Conservation (phyloP, 768 basidiomycete genomes). For the Podaxis sp. region DNA sequence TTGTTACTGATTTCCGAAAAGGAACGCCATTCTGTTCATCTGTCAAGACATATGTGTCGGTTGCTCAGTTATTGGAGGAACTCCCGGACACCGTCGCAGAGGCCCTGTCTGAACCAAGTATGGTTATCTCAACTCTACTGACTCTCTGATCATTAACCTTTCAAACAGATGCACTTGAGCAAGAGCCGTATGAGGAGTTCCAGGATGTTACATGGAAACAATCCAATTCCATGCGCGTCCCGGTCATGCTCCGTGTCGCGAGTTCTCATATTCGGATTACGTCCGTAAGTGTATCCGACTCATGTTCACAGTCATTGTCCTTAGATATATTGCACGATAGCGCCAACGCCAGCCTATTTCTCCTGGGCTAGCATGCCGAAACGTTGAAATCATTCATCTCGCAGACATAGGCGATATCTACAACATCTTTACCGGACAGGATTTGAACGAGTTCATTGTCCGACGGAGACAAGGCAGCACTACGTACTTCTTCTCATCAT, state of each 20-base stretch:
- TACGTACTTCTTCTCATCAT: constrained; percentile 69
- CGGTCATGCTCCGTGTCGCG: constrained; percentile 66
- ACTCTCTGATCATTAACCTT: background rate
- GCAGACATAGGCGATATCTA: constrained; percentile 85
- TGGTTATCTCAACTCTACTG: constrained; percentile 15
- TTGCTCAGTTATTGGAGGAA: constrained; percentile 53
- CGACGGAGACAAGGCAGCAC: constrained; percentile 70
- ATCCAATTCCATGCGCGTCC: constrained; percentile 57
- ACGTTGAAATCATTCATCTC: constrained; percentile 77
- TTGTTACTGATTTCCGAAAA: constrained; percentile 17
- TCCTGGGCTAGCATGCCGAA: constrained; percentile 63
- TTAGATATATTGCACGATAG: constrained; percentile 24
- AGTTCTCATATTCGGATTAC: constrained; percentile 72
- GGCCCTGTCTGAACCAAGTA: constrained; percentile 53
- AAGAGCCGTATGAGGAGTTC: constrained; percentile 51
- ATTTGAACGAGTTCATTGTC: constrained; percentile 75
- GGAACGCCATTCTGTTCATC: constrained; percentile 48
- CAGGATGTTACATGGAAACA: constrained; percentile 60
- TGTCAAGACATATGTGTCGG: constrained; percentile 59
- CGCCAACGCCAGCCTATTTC: constrained; percentile 62
- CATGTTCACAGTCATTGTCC: background rate
- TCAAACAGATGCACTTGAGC: constrained; percentile 52
- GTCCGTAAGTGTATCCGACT: constrained; percentile 44
- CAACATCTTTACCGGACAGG: constrained; percentile 72
- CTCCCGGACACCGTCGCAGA: constrained; percentile 45